A percentile compares a stretch with the other conserved stretches of the same genome.
These are phyloP conservation scores for Gardenia jasminoides DNA, from an alignment of 257 asterid genomes.

Conservation along the genomic window DNA sequence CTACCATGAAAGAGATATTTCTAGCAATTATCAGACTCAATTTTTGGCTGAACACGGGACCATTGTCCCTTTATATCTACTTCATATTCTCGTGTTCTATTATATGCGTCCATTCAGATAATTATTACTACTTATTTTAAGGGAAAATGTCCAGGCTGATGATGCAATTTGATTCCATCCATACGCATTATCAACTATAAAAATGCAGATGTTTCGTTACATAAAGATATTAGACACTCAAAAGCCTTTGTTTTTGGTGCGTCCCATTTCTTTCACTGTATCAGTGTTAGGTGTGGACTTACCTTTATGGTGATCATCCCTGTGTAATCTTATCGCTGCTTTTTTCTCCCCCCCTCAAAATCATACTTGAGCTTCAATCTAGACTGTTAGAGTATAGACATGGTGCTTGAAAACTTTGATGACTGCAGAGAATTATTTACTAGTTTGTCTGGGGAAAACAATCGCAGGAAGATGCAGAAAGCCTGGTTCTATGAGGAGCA, in stretches of 20 bases:
- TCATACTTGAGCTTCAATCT: background rate
- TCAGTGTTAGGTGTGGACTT: too few relatives aligned
- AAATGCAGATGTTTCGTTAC: background rate
- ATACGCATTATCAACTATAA: background rate
- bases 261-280: background rate
- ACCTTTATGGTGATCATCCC: background rate
- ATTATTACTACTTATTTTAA: too few relatives aligned
- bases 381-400: background rate
- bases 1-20: too few relatives aligned
- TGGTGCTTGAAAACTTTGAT: background rate
- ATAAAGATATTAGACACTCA: background rate
- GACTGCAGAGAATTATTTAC: background rate
- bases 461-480: slow-evolving; percentile 38
- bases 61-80: too few relatives aligned
- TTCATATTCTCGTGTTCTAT: too few relatives aligned
- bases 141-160: background rate
- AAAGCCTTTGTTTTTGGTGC: background rate
- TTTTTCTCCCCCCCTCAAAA: background rate
- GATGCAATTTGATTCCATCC: background rate
- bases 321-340: background rate
- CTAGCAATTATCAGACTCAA: too few relatives aligned
- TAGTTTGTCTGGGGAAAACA: background rate
- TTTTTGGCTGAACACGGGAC: too few relatives aligned
- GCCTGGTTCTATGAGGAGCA: slow-evolving; percentile 61
- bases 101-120: too few relatives aligned